Evolutionary conservation across 2,329 filamentous ascomycete genomes (phyloP).

Genomic region (Cladobotryum protrusum): DNA sequence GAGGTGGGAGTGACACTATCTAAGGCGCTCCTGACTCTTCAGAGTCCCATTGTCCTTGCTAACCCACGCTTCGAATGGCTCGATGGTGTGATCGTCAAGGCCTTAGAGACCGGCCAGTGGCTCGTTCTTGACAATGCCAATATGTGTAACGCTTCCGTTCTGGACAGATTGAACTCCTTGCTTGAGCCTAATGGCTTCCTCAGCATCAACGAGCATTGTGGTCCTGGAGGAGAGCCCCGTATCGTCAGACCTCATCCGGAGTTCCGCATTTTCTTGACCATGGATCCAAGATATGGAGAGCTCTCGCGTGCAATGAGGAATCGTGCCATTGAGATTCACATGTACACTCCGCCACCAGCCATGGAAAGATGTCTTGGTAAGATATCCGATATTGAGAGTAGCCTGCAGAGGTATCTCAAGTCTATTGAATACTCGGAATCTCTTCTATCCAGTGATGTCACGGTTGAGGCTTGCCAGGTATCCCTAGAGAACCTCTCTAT

Average conservation of each 20-base stretch:
- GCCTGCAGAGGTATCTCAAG: constrained; percentile 40
- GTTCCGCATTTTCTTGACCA: constrained; percentile 89
- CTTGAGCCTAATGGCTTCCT: constrained; percentile 84
- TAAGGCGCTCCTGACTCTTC: constrained; percentile 44
- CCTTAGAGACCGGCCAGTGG: constrained; percentile 82
- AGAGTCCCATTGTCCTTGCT: constrained; percentile 51
- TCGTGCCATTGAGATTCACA: constrained; percentile 81
- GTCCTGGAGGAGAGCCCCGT: constrained; percentile 71
- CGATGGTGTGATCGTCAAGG: constrained; percentile 85
- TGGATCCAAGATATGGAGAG: constrained; percentile 88
- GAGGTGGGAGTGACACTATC: constrained; percentile 42
- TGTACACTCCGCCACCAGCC: constrained; percentile 44
- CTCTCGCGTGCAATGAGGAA: constrained; percentile 96
- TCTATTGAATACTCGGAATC: constrained; percentile 28
- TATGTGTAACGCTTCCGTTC: constrained; percentile 87
- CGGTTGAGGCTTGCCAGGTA: constrained; percentile 25
- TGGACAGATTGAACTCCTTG: constrained; percentile 89
- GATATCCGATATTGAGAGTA: constrained; percentile 43
- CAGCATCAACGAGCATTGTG: constrained; percentile 89
- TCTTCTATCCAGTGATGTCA: constrained; percentile 16
- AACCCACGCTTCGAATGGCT: constrained; percentile 92
- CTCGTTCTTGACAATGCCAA: constrained; percentile 96
- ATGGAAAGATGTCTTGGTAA: constrained; percentile 29
- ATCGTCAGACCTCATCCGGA: constrained; percentile 75
- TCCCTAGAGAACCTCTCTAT: constrained; percentile 44